These are phyloP conservation scores for Omphalea diandra DNA, from an alignment of 441 rosid genomes.

Conservation along the genomic window DNA sequence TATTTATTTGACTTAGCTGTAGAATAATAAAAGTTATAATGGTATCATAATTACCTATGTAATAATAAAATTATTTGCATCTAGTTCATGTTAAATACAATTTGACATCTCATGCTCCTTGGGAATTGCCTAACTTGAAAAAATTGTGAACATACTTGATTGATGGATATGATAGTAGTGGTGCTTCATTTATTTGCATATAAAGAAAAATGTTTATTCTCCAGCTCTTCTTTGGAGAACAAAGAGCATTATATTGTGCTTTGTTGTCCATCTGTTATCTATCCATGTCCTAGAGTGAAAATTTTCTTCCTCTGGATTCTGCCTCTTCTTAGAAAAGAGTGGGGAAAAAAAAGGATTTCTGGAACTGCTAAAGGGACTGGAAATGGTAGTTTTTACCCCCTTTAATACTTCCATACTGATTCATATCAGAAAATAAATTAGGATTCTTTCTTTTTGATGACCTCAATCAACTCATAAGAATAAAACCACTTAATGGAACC, in stretches of 20 bases:
- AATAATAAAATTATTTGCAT: no score
- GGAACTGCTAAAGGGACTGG: background rate
- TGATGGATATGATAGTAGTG: no score
- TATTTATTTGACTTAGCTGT: no score
- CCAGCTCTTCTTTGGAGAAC: background rate
- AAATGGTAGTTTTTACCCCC: background rate
- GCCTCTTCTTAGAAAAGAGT: background rate
- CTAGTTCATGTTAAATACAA: background rate
- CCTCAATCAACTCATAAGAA: background rate
- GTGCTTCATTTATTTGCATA: background rate
- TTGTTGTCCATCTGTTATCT: background rate
- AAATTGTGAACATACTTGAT: background rate
- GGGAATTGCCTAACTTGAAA: background rate
- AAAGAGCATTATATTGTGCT: background rate
- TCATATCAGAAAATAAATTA: background rate
- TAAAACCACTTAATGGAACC: background rate
- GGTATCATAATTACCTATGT: no score
- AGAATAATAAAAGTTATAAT: no score
- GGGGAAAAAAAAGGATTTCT: no score
- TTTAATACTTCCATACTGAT: background rate
- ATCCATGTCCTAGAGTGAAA: background rate
- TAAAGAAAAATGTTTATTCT: background rate
- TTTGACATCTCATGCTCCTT: background rate
- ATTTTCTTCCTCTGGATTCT: background rate
- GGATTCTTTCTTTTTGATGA: background rate